Base-by-base conservation (phyloP, 108 stramenopile species). In the Epithemia pelagica region DNA sequence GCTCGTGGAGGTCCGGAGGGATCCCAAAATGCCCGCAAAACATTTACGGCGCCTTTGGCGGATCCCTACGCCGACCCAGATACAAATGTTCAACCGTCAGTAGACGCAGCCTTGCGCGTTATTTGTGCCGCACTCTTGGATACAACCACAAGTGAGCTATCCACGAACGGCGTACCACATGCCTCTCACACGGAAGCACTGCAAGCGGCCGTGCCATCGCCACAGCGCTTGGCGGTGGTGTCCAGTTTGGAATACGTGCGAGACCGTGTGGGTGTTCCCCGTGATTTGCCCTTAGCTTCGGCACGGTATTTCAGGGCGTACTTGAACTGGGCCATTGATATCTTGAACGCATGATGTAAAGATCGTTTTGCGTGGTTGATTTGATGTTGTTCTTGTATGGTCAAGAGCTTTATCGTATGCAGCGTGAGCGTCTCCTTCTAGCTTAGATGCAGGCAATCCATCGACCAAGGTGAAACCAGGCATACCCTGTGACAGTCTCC, bases 61-160 rank as follows among this genome's bases (percentile, higher is more conserved):
- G 91, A 92, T 74, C 91, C 91, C 0, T 92, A 92, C 59, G 88
- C 88, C 18, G 74, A 65, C 0, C 55, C 86, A 0, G 91, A 92
- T 62, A 61, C 70, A 18, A 53, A 63, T 8, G 27, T 88, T 22
- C 28, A 76, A 21, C 80, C 78, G 15, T 60, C 60, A 15, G 88
- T 87, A 19, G 88, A 92, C 30, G 68, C 54, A 1, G 86, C 82
- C 1, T 72, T 92, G 20, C 78, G 85, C 58, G 75, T 76, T 3
- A 66, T 89, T 25, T 85, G 86, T 54, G 26, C 55, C 23, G 75
- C 82, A 8, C 60, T 92, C 54, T 51, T 85, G 59, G 69, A 64
- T 2, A 74, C 74, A 37, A 81, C 75, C 19, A 72, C 68, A 0
- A 60, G 70, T 3, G 37, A 46, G 15, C 5, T 10, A 10, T 15